Base-by-base conservation (phyloP, 495 filamentous ascomycete species). In the Aspergillus mulundensis region DNA sequence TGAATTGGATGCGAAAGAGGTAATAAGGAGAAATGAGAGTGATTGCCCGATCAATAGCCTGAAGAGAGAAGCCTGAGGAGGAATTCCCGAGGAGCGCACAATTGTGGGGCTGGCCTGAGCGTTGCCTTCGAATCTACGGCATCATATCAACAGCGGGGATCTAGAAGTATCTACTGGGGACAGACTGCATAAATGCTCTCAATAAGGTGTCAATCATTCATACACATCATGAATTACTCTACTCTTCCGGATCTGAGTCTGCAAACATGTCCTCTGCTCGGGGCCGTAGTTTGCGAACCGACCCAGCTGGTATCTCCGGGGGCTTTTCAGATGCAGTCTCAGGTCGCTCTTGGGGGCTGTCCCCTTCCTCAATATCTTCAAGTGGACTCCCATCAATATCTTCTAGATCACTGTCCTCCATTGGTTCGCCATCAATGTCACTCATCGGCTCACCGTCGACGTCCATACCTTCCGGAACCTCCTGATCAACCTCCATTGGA, bases 191-290 rank as follows among this genome's bases (percentile, higher is more conserved):
- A 21, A 34, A 50, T 50, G 11, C 19, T 11, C 20, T 50, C 21
- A 18, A 40, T 7, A 7, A 14, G 16, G 30, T 21, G 28, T 28
- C 19, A 11, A 18, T 59, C 51, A 49, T 53, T 28, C 30, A 14
- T 24, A 25, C 30, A 48, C 30, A 56, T 51, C 15, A 12, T 32
- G 36, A 30, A 14, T 21, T 38, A 6, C 39, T 42, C 53, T 46
- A 25, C 75, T 54, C 74, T 43, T 79, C 77, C n/a, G 69, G 70
- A 41, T 81, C 78, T 1, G 80, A 84, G 63, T 82, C 87, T 15
- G 88, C 92, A 82, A 96, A 97, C 91, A 97, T 95, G 65, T 97
- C 92, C 64, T 90, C 90, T 4, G 92, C 92, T 59, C 84, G 89
- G 66, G 90, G 89, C 46, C 91, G 83, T 59, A 81, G 82, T 61